phyloP scores from a whole-genome alignment of 148 eudicot genomes.

The Simmondsia chinensis region DNA sequence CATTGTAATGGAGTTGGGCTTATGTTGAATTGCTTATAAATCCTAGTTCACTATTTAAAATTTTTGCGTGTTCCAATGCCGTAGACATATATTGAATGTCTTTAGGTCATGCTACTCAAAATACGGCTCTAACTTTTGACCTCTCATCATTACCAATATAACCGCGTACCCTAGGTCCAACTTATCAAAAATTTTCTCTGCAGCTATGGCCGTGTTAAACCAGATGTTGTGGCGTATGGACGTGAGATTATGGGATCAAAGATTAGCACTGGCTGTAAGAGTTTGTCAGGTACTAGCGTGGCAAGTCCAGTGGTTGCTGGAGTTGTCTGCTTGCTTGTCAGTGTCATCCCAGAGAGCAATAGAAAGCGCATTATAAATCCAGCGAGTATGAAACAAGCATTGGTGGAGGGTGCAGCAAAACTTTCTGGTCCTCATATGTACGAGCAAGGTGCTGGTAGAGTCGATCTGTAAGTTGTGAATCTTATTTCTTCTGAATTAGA shows the following conservation, averaged over 20 bases:
- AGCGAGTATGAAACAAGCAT: constrained; percentile 98
- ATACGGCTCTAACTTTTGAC: too few relatives aligned
- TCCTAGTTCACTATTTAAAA: too few relatives aligned
- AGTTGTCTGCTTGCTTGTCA: constrained; percentile 89
- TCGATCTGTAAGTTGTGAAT: constrained; percentile 82
- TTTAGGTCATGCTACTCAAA: too few relatives aligned
- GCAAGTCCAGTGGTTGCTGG: constrained; percentile 99
- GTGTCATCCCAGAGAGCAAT: constrained; percentile 69
- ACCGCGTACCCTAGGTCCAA: not conserved
- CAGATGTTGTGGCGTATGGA: constrained; percentile 97
- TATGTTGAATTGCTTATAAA: too few relatives aligned
- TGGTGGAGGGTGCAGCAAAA: constrained; percentile 95
- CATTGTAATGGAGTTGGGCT: too few relatives aligned
- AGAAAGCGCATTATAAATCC: constrained; percentile 78
- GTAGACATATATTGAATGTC: too few relatives aligned
- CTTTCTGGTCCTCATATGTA: constrained; percentile 95
- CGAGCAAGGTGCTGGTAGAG: constrained; percentile 99
- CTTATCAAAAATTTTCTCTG: constrained; percentile 2
- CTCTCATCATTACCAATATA: too few relatives aligned
- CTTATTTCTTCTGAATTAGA: too few relatives aligned
- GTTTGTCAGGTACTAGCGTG: constrained; percentile 94
- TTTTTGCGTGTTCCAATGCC: too few relatives aligned
- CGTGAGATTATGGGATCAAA: constrained; percentile 96
- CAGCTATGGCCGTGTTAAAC: constrained; percentile 99
- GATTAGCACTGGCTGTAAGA: constrained; percentile 95